Evolutionary conservation across 2,329 filamentous ascomycete species (phyloP), one percentile per base, ranked within the genome.

Genomic region (Trichoderma oligosporum): DNA sequence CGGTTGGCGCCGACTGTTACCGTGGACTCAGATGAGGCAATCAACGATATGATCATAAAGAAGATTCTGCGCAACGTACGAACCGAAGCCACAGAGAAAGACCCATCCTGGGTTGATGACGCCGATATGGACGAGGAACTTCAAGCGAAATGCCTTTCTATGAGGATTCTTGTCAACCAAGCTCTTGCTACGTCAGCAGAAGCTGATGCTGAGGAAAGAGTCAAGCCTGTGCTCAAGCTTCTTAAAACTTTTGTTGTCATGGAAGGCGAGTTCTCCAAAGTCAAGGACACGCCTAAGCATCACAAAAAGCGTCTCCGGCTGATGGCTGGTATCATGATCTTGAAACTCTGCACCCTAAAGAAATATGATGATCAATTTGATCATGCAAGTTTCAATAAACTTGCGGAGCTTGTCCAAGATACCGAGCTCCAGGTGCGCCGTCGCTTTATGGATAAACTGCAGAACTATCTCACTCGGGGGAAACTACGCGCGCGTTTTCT

Each of bases 131-230:
- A 96, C 62, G 84, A 93, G 52, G 91, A 96, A 67, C 87, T 90
- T 14, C 82, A 86, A 60, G 87, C 91, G 18, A 97, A 97, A 72
- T 83, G 85, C 57, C 86, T 91, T 76, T 88, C 92, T 1, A 76
- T 97, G 46, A 93, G 88, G 68, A 87, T 91, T 14, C 78, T 97
- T 24, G 90, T 94, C 59, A 97, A 97, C 70, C 84, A 89, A 54
- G 79, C 96, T 16, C 84, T 92, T 36, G 87, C 70, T 59, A 81
- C 68, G 70, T 73, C 78, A 42, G 78, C 83, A 45, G 66, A 72
- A 14, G 73, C 78, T 4, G 76, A 78, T 60, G 79, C 80, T 12
- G 80, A 86, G 63, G 79, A 81, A 33, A 77, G 82, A 58, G 85
- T 86, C 1, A 79, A 79, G 58, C 83, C 86, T 6, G 84, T 96